These are phyloP conservation scores for Papilionanthe hybrid DNA, from an alignment of 116 monocot genomes.

Conservation along the genomic window DNA sequence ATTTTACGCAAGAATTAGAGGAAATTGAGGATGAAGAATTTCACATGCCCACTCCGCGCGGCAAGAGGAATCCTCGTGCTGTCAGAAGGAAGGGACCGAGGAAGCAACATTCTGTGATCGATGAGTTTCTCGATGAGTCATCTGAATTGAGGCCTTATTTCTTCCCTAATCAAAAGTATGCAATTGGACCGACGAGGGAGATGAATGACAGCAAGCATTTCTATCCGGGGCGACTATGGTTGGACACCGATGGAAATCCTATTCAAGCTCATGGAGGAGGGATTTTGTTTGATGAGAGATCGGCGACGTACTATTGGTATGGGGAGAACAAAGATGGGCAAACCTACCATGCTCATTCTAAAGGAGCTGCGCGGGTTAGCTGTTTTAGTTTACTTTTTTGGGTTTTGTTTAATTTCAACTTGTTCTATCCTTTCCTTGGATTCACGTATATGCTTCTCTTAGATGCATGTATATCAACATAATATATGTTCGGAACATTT, in stretches of 20 bases:
- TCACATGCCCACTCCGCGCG: conserved; percentile 45
- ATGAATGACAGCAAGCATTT: conserved; percentile 61
- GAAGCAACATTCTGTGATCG: conserved; percentile 54
- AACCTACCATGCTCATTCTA: conserved; percentile 72
- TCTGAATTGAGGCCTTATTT: conserved; percentile 65
- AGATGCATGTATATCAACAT: background rate
- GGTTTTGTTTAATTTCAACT: conserved; percentile 7
- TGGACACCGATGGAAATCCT: conserved; percentile 85
- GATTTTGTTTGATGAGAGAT: conserved; percentile 62
- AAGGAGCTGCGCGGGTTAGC: conserved; percentile 76
- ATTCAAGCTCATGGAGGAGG: conserved; percentile 99
- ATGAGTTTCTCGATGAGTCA: conserved; percentile 85
- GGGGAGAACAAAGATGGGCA: conserved; percentile 94
- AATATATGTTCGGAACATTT: no score
- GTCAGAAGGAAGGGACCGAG: conserved; percentile 59
- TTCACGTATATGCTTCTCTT: background rate
- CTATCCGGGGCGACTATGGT: conserved; percentile 67
- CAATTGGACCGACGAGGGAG: conserved; percentile 41
- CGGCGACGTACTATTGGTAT: conserved; percentile 88
- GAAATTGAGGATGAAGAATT: conserved; percentile 73
- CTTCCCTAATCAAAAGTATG: conserved; percentile 59
- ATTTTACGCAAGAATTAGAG: conserved; percentile 42
- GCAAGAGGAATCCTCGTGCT: conserved; percentile 62
- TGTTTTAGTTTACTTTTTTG: background rate
- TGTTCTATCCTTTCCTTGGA: conserved; percentile 9